Conservation (phyloP, 139 green algal species). For the Coccomyxa sp. region DNA sequence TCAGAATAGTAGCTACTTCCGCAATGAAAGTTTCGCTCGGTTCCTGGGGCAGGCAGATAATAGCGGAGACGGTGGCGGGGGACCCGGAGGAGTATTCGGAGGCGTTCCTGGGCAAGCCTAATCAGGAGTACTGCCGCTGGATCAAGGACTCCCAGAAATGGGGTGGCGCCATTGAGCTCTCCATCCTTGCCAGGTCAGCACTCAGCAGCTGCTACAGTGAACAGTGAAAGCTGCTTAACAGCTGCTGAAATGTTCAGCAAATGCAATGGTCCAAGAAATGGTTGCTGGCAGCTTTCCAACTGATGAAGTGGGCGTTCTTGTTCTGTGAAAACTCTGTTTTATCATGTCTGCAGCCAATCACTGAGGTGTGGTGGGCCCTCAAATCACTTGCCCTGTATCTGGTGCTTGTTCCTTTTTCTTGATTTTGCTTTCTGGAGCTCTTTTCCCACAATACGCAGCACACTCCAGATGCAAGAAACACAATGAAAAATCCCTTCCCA, state of each 20-base stretch:
- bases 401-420: no score
- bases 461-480: no score
- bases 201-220: no score
- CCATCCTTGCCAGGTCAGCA: constrained; percentile 63
- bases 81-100: constrained; percentile 76
- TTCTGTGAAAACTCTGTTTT: no score
- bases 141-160: constrained; percentile 75
- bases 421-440: no score
- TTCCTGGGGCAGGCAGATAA: constrained; percentile 34
- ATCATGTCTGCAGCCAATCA: no score
- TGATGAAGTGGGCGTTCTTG: no score
- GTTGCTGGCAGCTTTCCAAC: no score
- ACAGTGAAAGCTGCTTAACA: neutral
- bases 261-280: neutral
- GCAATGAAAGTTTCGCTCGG: neutral
- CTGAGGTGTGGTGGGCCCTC: no score
- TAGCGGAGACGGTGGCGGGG: constrained; percentile 60
- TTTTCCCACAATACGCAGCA: no score
- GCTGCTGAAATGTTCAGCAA: neutral
- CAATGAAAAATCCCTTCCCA: no score
- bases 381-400: no score
- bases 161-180: constrained; percentile 95
- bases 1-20: neutral
- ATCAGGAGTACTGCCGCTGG: constrained; percentile 71
- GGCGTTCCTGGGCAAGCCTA: constrained; percentile 65